Conservation (phyloP, 306 rosid genomes). For the Corylus heterophylla region DNA sequence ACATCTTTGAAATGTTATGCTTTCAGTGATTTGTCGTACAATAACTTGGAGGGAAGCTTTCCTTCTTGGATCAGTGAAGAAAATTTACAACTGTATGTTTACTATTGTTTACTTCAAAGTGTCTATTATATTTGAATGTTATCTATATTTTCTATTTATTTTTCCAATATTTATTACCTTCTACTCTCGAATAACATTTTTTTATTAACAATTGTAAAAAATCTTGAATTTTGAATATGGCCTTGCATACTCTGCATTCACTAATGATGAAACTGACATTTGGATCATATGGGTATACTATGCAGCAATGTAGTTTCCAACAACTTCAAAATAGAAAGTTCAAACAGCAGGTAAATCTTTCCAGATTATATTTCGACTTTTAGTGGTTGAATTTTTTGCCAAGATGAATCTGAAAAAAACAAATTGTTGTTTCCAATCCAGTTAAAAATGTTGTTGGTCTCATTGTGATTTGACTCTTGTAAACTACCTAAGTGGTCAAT, state of each 20-base stretch:
- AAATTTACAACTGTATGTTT: conserved; percentile 59
- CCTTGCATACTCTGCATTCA: neutral
- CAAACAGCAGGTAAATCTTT: conserved; percentile 56
- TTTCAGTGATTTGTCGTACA: conserved; percentile 89
- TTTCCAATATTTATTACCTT: neutral
- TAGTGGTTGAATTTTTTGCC: neutral
- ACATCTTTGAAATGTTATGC: conserved; percentile 16
- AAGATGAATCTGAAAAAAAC: neutral
- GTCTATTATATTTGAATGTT: neutral
- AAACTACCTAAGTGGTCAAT: neutral
- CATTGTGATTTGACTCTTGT: neutral
- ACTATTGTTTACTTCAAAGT: no score
- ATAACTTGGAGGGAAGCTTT: conserved; percentile 60
- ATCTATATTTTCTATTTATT: neutral
- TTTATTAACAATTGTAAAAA: neutral
- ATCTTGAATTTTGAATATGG: neutral
- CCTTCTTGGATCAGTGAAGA: conserved; percentile 68
- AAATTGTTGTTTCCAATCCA: neutral
- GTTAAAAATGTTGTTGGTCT: neutral
- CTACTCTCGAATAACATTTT: neutral
- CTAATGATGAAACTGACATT: conserved; percentile 23
- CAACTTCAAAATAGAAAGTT: conserved; percentile 55
- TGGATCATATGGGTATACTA: conserved; percentile 17
- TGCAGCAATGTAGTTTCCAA: conserved; percentile 81
- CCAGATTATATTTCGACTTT: neutral